Evolutionary conservation across 73 alveolate genomes (phyloP).

Genomic region (Paramecium pentaurelia): DNA sequence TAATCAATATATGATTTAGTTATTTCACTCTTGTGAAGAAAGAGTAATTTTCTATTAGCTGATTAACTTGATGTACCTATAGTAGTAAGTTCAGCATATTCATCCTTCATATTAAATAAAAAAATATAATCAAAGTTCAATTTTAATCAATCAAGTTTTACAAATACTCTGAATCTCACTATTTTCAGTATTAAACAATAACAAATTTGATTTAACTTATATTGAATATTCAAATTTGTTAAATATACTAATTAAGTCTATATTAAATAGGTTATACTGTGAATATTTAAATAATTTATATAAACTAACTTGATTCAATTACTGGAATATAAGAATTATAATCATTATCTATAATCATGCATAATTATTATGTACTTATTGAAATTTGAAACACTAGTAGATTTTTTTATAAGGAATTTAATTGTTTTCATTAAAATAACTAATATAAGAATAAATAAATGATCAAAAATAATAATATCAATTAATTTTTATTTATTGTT

Average conservation of each 20-base stretch:
- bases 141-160: neutral
- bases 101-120: neutral
- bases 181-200: neutral
- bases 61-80: neutral
- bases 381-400: neutral
- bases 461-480: too few relatives aligned
- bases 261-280: neutral
- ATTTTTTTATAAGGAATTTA: neutral
- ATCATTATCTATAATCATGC: neutral
- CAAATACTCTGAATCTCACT: neutral
- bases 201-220: neutral
- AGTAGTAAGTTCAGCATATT: neutral
- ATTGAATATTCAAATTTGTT: neutral
- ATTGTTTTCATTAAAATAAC: too few relatives aligned
- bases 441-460: too few relatives aligned
- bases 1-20: neutral
- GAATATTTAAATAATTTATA: neutral
- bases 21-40: neutral
- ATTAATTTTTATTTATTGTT: too few relatives aligned
- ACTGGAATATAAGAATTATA: neutral
- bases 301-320: neutral
- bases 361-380: neutral
- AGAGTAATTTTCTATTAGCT: neutral
- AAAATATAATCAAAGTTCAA: neutral
- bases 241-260: too few relatives aligned